Percentiles rank a stretch among this genome's conserved stretches.
Conservation (phyloP, 345 rosid genomes). For the Dipteronia dyeriana region DNA sequence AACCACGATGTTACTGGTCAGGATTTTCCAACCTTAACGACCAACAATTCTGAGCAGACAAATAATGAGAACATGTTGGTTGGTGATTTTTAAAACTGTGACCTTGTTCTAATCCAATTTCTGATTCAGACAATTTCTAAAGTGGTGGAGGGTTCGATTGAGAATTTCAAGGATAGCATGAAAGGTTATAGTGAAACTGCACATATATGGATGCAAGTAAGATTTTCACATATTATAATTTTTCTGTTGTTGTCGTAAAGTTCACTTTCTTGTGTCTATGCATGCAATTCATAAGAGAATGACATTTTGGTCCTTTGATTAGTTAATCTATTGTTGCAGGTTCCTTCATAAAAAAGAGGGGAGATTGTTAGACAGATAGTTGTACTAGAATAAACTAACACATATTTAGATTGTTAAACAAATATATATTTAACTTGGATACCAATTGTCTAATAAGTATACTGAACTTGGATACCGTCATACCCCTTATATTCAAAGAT, state of each 20-base stretch:
- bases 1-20: no score
- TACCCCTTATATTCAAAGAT: no score
- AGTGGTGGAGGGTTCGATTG: slow-evolving; percentile 74
- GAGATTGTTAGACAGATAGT: slow-evolving; percentile 92
- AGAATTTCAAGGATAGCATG: slow-evolving; percentile 80
- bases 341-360: slow-evolving; percentile 97
- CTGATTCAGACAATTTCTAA: slow-evolving; percentile 65
- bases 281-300: neutral
- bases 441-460: no score
- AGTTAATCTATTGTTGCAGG: slow-evolving; percentile 35
- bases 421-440: no score
- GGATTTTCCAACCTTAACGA: no score
- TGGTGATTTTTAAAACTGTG: neutral
- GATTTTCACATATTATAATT: no score
- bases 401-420: no score
- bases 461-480: no score
- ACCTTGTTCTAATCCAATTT: neutral
- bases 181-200: slow-evolving; percentile 84
- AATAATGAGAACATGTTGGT: neutral
- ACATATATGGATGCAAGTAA: slow-evolving; percentile 84
- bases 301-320: neutral
- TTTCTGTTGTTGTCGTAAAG: neutral
- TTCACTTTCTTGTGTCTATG: neutral
- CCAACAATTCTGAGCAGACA: no score
- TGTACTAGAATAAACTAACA: no score